These are phyloP conservation scores for Cystobasidiopsis lactophilus DNA, from an alignment of 768 basidiomycete species.

Conservation along the genomic window DNA sequence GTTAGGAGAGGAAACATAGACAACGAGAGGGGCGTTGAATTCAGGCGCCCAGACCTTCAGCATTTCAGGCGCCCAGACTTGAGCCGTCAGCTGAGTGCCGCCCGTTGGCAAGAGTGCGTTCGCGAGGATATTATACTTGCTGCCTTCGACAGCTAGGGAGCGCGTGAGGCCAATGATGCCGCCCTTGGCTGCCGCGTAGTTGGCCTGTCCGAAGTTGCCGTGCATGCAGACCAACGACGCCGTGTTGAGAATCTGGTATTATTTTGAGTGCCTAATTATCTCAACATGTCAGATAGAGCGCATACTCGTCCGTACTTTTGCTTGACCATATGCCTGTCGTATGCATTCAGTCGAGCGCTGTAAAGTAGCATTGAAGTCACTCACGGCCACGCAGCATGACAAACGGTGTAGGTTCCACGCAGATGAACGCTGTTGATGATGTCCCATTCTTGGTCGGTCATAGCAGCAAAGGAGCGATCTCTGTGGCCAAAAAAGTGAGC, in stretches of 20 bases:
- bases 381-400: constrained; percentile 83
- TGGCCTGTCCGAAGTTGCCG: constrained; percentile 55
- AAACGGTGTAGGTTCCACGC: constrained; percentile 61
- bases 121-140: constrained; percentile 69
- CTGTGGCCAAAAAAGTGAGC: neutral
- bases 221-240: constrained; percentile 65
- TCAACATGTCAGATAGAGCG: constrained; percentile 20
- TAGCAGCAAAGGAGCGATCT: constrained; percentile 52
- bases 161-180: constrained; percentile 77
- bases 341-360: constrained; percentile 83
- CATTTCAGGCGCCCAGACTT: constrained; percentile 22
- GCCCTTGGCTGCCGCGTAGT: constrained; percentile 85
- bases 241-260: constrained; percentile 55
- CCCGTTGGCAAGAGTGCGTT: constrained; percentile 31
- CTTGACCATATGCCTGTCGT: constrained; percentile 83
- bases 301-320: constrained; percentile 64
- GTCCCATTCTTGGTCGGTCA: constrained; percentile 82
- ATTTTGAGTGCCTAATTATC: neutral
- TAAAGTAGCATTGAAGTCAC: constrained; percentile 84
- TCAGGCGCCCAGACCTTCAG: constrained; percentile 41
- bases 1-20: constrained; percentile 62
- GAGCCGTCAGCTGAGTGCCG: constrained; percentile 62
- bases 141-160: constrained; percentile 72
- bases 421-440: constrained; percentile 51
- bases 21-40: constrained; percentile 75